Evolutionary conservation across 1,139 yeast genomes (phyloP), one percentile per base, ranked within the genome.

Genomic region (Diutina ranongensis): DNA sequence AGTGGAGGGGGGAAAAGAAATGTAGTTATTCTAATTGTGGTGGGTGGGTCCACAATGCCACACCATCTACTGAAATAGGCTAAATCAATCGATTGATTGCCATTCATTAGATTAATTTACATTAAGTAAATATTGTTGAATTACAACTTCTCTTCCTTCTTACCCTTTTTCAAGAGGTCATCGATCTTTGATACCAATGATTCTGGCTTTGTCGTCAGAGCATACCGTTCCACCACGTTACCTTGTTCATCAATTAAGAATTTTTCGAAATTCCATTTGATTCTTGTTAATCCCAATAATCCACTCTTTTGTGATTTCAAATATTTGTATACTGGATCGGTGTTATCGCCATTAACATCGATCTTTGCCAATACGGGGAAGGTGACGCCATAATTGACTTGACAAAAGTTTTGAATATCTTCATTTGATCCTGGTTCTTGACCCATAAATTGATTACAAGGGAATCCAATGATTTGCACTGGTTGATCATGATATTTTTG

Each of bases 321-420:
- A 68, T 60, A 89, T 55, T 75, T 68, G 68, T 78, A 92, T 36
- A 92, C 89, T 21, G 94, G 87, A 58, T 84, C 92, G 33, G 86
- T 80, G 38, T 78, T 65, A 54, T 72, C 65, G 45, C 98, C 98
- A 61, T 92, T 92, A 54, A 92, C 98, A 33, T 89, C 89, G 50
- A 88, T 62, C 71, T 89, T 92, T 61, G 78, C 72, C 76, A 92
- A 69, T 44, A 92, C 75, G 40, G 96, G 97, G 80, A 92, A 92
- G 27, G 85, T 70, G 44, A 89, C 97, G 18, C 63, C 63, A 46
- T 54, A 59, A 59, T 70, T 70, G 53, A 65, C 54, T 22, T 56
- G 51, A 54, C 74, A 70, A 58, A 68, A 69, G 34, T 56, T 54
- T 33, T 64, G 65, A 49, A 70, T 83, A 55, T 83, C 80, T 46